phyloP scores from a whole-genome alignment of 306 rosid species.

The Cyclanthera cordifolia region DNA sequence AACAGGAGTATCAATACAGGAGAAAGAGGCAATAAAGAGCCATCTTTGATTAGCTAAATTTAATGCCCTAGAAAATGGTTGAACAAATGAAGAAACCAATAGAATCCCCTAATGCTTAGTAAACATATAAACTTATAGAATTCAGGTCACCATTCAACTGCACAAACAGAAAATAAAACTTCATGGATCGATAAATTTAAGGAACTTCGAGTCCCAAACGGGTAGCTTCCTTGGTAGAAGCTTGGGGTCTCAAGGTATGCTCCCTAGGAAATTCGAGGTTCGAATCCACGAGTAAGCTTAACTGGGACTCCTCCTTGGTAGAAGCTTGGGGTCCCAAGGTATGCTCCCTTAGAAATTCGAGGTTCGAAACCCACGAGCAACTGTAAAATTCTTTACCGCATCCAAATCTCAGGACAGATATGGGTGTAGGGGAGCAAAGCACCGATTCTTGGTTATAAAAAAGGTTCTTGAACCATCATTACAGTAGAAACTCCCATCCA shows the following conservation, averaged over 20 bases:
- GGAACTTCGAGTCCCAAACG: neutral
- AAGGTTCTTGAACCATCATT: neutral
- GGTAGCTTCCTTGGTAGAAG: no score
- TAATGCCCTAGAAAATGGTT: neutral
- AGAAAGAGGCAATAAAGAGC: neutral
- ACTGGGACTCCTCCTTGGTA: no score
- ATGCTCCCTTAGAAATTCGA: no score
- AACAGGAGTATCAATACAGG: neutral
- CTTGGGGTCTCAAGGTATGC: no score
- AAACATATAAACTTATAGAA: neutral
- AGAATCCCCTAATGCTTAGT: neutral
- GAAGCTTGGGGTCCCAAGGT: no score
- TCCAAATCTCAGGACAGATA: no score
- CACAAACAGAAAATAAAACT: slow-evolving; percentile 2
- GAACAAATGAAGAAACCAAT: slow-evolving; percentile 1
- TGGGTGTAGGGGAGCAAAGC: no score
- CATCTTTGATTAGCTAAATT: neutral
- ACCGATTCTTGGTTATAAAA: no score
- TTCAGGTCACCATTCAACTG: neutral
- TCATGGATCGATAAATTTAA: neutral
- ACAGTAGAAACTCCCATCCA: neutral
- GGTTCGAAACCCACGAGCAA: no score
- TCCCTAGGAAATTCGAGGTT: no score
- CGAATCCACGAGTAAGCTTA: no score
- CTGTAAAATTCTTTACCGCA: no score